Evolutionary conservation across 1,284 basidiomycete species (phyloP).

Genomic region (Trichosporon ovoides): DNA sequence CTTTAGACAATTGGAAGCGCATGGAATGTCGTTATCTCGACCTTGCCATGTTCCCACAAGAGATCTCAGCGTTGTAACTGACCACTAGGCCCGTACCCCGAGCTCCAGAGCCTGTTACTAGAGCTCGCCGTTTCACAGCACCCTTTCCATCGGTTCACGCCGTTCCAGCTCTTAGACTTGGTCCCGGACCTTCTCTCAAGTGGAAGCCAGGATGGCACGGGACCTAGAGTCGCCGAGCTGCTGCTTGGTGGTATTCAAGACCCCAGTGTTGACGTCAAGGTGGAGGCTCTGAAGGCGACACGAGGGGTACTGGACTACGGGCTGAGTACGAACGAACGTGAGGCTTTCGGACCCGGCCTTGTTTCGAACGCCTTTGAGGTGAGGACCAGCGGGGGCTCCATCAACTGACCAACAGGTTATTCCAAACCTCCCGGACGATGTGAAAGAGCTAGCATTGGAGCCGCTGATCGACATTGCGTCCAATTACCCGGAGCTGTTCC

Average conservation of each 20-base stretch:
- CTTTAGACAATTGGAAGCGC: too few species aligned
- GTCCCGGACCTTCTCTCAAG: slow-evolving; percentile 32
- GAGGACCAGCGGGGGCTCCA: not conserved
- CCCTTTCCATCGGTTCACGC: slow-evolving; percentile 41
- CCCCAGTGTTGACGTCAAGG: slow-evolving; percentile 35
- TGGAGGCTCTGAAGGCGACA: slow-evolving; percentile 42
- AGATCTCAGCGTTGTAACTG: not conserved
- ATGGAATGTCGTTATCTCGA: too few species aligned
- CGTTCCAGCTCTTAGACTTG: slow-evolving; percentile 38
- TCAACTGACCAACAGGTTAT: slow-evolving; percentile 12
- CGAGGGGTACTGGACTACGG: slow-evolving; percentile 33
- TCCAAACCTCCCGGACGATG: slow-evolving; percentile 23
- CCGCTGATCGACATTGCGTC: slow-evolving; percentile 67
- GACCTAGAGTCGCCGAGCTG: slow-evolving; percentile 26
- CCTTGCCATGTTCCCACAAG: not conserved
- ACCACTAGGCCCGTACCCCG: slow-evolving; percentile 31
- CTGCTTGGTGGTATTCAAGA: slow-evolving; percentile 38
- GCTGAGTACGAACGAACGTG: slow-evolving; percentile 29
- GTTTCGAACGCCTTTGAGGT: slow-evolving; percentile 32
- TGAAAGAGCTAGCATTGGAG: slow-evolving; percentile 50
- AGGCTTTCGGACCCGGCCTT: slow-evolving; percentile 26
- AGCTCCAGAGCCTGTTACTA: slow-evolving; percentile 35
- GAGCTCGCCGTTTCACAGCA: slow-evolving; percentile 31
- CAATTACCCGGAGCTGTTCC: slow-evolving; percentile 61
- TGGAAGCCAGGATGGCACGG: slow-evolving; percentile 22